Evolutionary conservation across 225 moss, liverwort and hornwort species (phyloP), one percentile per base, ranked within the genome.

Genomic region (Pseudoscleropodium purum): DNA sequence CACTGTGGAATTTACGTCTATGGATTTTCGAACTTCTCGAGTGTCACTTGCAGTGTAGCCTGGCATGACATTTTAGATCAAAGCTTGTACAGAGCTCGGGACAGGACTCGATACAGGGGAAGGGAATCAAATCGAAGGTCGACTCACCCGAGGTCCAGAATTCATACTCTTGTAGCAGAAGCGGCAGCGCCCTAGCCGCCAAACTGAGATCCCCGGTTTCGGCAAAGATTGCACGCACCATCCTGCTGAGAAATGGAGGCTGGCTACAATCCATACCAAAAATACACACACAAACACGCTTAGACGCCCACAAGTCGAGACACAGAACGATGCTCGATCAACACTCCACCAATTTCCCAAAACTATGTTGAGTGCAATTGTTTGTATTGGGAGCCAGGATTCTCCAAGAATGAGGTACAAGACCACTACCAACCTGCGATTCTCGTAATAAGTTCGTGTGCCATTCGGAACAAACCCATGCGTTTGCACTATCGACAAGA

Each of bases 381-480:
- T 18, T 52, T 52, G 52, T 18, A 68, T 12, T 52, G 9, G 15
- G 54, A 68, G n/a, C 18, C n/a, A 49, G 18, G 29, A 67, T 51
- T 9, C 52, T 67, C 18, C 27, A 52, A 67, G n/a, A 36, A 6
- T 68, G n/a, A 60, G 49, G 68, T 74, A 54, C 43, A 63, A 81
- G 87, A 57, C 70, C 88, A 63, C 78, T 37, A 86, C 89, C 75
- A 92, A 94, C 94, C 94, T 97, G 83, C 97, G 95, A 79, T 98
- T 97, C 66, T 95, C 92, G 76, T 98, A 98, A 78, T 98, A 98
- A 6, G 94, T 97, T 57, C 97, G 90, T 26, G 97, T 94, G 26
- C 98, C 98, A 33, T 98, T 98, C 26, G 97, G 96, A n/a, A 98
- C 94, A 47, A 98, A 97, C 65, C 96, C 97, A 81, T 94, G 89